Conservation (phyloP, 495 filamentous ascomycete species). For the Penicillium alfredii region DNA sequence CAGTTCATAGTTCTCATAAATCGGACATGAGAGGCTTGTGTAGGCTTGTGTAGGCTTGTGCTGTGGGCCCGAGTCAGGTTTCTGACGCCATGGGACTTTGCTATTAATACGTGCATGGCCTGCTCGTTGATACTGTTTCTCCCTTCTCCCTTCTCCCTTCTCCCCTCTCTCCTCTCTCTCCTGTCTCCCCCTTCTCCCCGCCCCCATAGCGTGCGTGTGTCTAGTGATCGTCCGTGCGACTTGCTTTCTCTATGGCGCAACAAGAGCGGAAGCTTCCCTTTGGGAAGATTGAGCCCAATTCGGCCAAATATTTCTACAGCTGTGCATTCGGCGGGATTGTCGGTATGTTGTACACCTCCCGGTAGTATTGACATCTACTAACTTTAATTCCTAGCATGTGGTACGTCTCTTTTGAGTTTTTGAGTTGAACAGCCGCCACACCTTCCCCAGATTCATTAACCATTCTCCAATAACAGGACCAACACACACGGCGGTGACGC, state of each 20-base stretch:
- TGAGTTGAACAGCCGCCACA: too few species aligned
- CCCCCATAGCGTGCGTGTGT: too few species aligned
- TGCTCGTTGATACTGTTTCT: not conserved
- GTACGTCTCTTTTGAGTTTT: too few species aligned
- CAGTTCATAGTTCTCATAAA: slow-evolving; percentile 1
- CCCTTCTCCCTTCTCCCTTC: slow-evolving; percentile 1
- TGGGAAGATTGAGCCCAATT: slow-evolving; percentile 60
- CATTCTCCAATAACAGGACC: too few species aligned
- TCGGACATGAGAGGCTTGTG: slow-evolving; percentile 1
- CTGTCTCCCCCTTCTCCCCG: not conserved
- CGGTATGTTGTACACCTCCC: slow-evolving; percentile 36
- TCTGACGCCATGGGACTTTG: not conserved
- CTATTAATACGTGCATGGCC: not conserved
- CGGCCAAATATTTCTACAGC: slow-evolving; percentile 59
- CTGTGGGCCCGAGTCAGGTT: not conserved
- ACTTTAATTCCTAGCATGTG: slow-evolving; percentile 47
- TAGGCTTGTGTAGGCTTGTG: not conserved
- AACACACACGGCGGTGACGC: slow-evolving; percentile 56
- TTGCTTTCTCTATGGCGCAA: slow-evolving; percentile 26
- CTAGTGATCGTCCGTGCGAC: too few species aligned
- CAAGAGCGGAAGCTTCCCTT: slow-evolving; percentile 40
- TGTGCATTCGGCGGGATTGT: slow-evolving; percentile 62
- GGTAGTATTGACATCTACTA: slow-evolving; percentile 2
- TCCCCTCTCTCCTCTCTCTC: slow-evolving; percentile 3
- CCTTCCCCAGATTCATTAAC: too few species aligned